A percentile compares a stretch with the other conserved stretches of the same genome.
phyloP scores from a whole-genome alignment of 2,329 filamentous ascomycete species.

The Achaetomium macrosporum region DNA sequence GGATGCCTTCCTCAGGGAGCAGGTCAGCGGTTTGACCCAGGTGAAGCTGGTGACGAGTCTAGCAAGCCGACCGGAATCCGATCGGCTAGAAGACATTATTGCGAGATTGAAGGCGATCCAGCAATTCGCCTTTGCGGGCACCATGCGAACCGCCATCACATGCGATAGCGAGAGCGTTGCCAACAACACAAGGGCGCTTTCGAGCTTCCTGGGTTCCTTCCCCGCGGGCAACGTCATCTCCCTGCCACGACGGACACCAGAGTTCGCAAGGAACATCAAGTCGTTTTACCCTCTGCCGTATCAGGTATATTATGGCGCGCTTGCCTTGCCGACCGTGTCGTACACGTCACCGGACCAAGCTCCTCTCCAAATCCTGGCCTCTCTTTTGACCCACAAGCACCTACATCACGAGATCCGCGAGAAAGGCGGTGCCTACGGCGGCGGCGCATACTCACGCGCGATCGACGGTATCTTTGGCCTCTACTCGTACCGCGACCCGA shows the following conservation, averaged over 20 bases:
- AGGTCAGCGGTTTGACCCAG: slow-evolving; percentile 85
- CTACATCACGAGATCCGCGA: slow-evolving; percentile 96
- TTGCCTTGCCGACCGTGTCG: slow-evolving; percentile 75
- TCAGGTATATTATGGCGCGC: slow-evolving; percentile 90
- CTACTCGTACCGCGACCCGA: slow-evolving; percentile 95
- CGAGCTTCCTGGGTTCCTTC: slow-evolving; percentile 62
- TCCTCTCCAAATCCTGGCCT: slow-evolving; percentile 78
- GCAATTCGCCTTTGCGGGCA: slow-evolving; percentile 61
- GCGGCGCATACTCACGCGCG: slow-evolving; percentile 74
- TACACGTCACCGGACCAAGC: slow-evolving; percentile 73
- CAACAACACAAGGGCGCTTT: slow-evolving; percentile 64
- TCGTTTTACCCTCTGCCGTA: slow-evolving; percentile 93
- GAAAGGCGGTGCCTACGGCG: slow-evolving; percentile 94
- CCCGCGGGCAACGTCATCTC: slow-evolving; percentile 41
- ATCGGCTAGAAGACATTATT: slow-evolving; percentile 69
- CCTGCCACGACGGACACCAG: slow-evolving; percentile 29
- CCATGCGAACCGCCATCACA: slow-evolving; percentile 74
- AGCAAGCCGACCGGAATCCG: slow-evolving; percentile 63
- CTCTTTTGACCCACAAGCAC: slow-evolving; percentile 92
- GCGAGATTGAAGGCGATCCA: slow-evolving; percentile 82
- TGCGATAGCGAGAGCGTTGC: slow-evolving; percentile 70
- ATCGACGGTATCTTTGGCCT: slow-evolving; percentile 86
- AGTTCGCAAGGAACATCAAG: slow-evolving; percentile 51
- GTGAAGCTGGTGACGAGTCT: slow-evolving; percentile 77
- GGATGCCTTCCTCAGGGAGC: slow-evolving; percentile 68